These are phyloP conservation scores for Colletotrichum sublineola DNA, from an alignment of 2,329 filamentous ascomycete species.

Conservation along the genomic window DNA sequence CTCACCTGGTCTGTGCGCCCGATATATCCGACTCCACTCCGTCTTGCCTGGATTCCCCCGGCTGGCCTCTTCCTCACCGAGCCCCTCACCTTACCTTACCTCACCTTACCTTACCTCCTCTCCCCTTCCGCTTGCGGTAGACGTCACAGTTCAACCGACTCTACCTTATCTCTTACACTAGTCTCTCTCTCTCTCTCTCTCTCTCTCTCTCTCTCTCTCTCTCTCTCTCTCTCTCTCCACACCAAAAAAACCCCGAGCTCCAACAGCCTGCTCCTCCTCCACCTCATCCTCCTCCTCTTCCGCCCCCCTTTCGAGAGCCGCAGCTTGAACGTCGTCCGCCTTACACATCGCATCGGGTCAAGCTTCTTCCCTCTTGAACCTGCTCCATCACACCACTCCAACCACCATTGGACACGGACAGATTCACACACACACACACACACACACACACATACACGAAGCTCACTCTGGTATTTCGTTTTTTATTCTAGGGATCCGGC, in stretches of 20 bases:
- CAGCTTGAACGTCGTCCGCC: not conserved
- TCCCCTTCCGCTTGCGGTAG: slow-evolving; percentile 18
- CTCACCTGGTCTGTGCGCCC: slow-evolving; percentile 27
- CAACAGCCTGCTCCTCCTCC: slow-evolving; percentile 12
- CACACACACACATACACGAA: not conserved
- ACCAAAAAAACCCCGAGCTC: slow-evolving; percentile 24
- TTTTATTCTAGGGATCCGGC: not conserved
- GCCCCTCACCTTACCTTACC: slow-evolving; percentile 23
- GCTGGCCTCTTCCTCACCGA: slow-evolving; percentile 17
- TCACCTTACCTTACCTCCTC: slow-evolving; percentile 19
- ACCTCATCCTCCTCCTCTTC: not conserved
- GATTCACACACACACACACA: too few relatives aligned
- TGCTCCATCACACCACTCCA: not conserved
- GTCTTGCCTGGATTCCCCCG: slow-evolving; percentile 16
- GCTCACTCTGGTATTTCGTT: not conserved
- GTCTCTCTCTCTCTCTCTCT: not conserved
- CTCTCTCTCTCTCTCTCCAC: slow-evolving; percentile 5
- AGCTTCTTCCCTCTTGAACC: not conserved
- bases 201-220: slow-evolving; percentile 7
- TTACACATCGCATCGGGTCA: not conserved
- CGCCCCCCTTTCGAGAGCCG: not conserved
- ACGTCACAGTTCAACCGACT: slow-evolving; percentile 19
- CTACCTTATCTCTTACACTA: not conserved
- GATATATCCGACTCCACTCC: slow-evolving; percentile 28
- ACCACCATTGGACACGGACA: too few relatives aligned